A percentile compares a stretch with the other conserved stretches of the same genome.
phyloP scores from a whole-genome alignment of 768 basidiomycete genomes.

The Nidula microcarpa region DNA sequence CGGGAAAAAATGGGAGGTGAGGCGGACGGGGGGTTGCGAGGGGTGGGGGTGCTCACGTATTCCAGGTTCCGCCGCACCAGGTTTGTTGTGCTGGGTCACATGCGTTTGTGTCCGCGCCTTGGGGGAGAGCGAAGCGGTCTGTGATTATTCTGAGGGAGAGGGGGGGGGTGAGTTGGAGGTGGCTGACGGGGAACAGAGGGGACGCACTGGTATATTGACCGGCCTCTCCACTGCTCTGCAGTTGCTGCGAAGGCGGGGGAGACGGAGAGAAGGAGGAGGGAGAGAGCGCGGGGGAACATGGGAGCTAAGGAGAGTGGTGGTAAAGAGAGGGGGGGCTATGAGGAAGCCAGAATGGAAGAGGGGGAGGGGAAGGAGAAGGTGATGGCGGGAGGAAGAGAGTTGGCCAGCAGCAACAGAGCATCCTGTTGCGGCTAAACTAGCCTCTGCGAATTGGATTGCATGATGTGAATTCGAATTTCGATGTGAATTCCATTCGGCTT shows the following conservation, averaged over 20 bases:
- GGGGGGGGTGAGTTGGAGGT: neutral
- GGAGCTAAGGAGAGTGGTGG: neutral
- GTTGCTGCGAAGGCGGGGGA: conserved; percentile 48
- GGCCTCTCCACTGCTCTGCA: conserved; percentile 70
- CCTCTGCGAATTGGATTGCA: too few relatives aligned
- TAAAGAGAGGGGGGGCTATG: neutral
- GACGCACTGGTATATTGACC: conserved; percentile 78
- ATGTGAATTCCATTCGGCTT: too few relatives aligned
- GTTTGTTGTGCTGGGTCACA: conserved; percentile 62
- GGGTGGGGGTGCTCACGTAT: conserved; percentile 27
- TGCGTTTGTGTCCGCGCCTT: conserved; percentile 42
- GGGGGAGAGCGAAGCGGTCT: conserved; percentile 72
- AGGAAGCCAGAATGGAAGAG: neutral
- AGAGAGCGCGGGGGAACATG: conserved; percentile 4
- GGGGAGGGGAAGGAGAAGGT: neutral
- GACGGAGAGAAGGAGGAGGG: conserved; percentile 9
- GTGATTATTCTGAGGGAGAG: conserved; percentile 50
- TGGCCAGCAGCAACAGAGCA: neutral
- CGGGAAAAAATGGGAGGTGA: neutral
- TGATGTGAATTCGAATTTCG: too few relatives aligned
- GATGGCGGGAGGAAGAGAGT: conserved; percentile 1
- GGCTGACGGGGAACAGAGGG: neutral
- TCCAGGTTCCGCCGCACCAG: conserved; percentile 90
- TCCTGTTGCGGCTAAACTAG: neutral
- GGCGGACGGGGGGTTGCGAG: neutral